Evolutionary conservation across 176 grass and related monocot genomes (phyloP).

Genomic region (Rhipidocladum racemiflorum): DNA sequence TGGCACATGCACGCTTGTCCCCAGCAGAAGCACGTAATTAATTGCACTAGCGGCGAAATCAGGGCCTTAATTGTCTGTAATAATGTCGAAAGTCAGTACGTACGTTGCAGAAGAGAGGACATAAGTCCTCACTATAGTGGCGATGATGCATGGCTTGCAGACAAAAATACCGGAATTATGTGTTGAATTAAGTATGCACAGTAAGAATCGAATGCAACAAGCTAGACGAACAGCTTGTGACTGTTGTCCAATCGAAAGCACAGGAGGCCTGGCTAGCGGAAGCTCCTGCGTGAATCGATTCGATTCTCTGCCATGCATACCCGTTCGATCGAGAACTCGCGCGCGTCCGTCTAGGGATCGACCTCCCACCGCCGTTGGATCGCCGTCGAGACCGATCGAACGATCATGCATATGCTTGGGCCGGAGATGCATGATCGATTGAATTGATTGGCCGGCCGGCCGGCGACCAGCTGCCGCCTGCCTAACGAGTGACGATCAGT

Average conservation of each 20-base stretch:
- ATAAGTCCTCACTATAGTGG: too few relatives aligned
- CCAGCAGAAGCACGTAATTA: not conserved
- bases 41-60: too few relatives aligned
- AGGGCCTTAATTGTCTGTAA: not conserved
- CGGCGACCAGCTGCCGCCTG: not conserved
- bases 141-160: not conserved
- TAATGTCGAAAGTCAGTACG: not conserved
- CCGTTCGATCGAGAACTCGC: too few relatives aligned
- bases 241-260: not conserved
- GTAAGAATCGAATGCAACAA: not conserved
- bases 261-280: not conserved
- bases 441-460: not conserved
- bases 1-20: conserved; percentile 14
- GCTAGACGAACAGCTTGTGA: not conserved
- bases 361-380: not conserved
- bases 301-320: not conserved
- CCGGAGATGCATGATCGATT: too few relatives aligned
- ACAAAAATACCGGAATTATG: not conserved
- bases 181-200: not conserved
- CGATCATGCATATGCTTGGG: not conserved
- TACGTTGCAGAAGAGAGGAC: too few relatives aligned
- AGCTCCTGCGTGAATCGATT: not conserved
- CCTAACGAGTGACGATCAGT: not conserved
- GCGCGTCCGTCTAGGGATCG: not conserved
- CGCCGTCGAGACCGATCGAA: not conserved